A percentile compares a stretch with the other conserved stretches of the same genome.
Evolutionary conservation across 1,284 basidiomycete species (phyloP).

Genomic region (Naganishia sp.): DNA sequence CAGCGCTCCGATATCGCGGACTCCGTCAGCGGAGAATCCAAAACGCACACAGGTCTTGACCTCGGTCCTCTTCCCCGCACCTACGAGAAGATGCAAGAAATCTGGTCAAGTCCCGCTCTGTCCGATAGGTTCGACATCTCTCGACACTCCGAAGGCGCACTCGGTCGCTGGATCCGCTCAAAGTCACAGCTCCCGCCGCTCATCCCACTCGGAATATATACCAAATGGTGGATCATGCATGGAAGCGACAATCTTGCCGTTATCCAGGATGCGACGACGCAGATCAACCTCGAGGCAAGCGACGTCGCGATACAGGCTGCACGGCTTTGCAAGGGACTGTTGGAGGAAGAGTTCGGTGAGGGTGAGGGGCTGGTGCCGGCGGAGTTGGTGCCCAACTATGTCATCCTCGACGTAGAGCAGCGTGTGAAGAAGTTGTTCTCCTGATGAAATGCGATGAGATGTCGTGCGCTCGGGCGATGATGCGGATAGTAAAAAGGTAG

Average conservation of each 20-base stretch:
- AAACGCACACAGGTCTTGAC: neutral
- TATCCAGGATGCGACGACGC: neutral
- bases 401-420: constrained; percentile 20
- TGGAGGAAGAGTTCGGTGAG: constrained; percentile 3
- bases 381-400: constrained; percentile 29
- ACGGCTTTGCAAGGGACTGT: neutral
- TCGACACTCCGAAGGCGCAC: constrained; percentile 6
- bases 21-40: too few relatives aligned
- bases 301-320: neutral
- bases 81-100: constrained; percentile 13
- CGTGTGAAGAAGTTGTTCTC: constrained; percentile 28
- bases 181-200: constrained; percentile 6
- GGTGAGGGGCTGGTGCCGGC: constrained; percentile 8
- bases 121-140: constrained; percentile 10
- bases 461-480: neutral
- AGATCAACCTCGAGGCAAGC: neutral
- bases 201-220: neutral
- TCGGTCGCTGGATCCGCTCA: constrained; percentile 16
- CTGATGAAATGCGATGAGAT: neutral
- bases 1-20: neutral
- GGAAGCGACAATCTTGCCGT: neutral
- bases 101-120: constrained; percentile 5
- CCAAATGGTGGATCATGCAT: constrained; percentile 21
- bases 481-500: too few relatives aligned
- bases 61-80: neutral